These are phyloP conservation scores for Candida rishiriensis DNA, from an alignment of 805 yeast species.

Conservation along the genomic window DNA sequence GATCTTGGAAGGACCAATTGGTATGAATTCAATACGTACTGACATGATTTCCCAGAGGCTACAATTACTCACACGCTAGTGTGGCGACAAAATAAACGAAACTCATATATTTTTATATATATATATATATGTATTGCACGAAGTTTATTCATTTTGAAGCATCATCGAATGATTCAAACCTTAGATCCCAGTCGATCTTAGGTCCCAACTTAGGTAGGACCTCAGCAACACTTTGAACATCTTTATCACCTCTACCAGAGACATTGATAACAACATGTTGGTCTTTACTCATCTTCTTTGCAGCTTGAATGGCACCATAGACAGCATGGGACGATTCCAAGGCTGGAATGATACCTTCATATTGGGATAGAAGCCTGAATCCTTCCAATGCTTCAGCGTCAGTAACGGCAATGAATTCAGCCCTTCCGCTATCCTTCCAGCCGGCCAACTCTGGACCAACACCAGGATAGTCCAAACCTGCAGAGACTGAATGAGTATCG, in stretches of 20 bases:
- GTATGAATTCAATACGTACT: no score
- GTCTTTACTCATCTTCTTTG: constrained; percentile 75
- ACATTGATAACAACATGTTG: constrained; percentile 82
- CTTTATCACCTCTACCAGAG: constrained; percentile 99
- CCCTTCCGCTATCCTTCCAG: constrained; percentile 95
- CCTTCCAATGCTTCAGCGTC: constrained; percentile 95
- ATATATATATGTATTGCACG: no score
- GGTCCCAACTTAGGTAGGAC: constrained; percentile 87
- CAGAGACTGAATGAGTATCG: constrained; percentile 97
- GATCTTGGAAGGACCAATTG: no score
- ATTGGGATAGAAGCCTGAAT: constrained; percentile 79
- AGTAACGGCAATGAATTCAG: constrained; percentile 83
- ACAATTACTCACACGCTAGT: no score
- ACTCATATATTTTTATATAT: no score
- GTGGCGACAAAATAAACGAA: no score
- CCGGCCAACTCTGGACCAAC: constrained; percentile 97
- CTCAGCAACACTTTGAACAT: constrained; percentile 96
- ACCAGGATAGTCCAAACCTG: constrained; percentile 98
- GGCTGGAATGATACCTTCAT: constrained; percentile 98
- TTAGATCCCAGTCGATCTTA: constrained; percentile 89
- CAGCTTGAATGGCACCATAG: constrained; percentile 83
- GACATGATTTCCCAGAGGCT: no score
- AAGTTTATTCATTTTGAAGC: constrained; percentile 21
- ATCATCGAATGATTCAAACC: constrained; percentile 55
- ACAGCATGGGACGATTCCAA: constrained; percentile 97